phyloP scores from a whole-genome alignment of 2,329 filamentous ascomycete species.

The Chaetomium olivaceum region DNA sequence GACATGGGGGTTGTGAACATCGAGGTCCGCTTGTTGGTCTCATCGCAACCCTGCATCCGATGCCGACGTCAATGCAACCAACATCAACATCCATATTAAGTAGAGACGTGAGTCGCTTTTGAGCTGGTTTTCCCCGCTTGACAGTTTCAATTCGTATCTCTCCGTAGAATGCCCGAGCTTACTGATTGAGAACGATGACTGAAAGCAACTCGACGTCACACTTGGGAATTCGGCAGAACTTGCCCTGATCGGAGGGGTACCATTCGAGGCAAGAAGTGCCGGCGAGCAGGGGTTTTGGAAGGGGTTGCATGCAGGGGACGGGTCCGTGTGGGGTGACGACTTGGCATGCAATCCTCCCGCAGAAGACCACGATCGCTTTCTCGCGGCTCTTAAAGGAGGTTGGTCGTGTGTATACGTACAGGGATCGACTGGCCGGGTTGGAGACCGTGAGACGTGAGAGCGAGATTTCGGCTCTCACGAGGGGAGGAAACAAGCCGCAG shows the following conservation, averaged over 20 bases:
- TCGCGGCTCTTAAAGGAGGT: not conserved
- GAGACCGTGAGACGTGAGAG: not conserved
- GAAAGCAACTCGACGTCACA: not conserved
- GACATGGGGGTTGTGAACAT: not conserved
- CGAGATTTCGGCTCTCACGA: not conserved
- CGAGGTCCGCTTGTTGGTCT: not conserved
- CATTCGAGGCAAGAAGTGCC: not conserved
- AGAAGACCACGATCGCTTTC: not conserved
- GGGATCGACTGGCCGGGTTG: not conserved
- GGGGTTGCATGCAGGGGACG: slow-evolving; percentile 1
- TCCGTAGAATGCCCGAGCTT: not conserved
- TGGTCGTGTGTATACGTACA: not conserved
- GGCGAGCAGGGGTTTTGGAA: slow-evolving; percentile 3
- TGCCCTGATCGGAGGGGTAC: not conserved
- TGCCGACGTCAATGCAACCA: not conserved
- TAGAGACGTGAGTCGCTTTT: not conserved
- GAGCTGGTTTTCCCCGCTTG: not conserved
- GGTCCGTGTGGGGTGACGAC: slow-evolving; percentile 12
- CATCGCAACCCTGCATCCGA: not conserved
- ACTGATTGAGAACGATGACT: not conserved
- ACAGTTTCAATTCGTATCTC: not conserved
- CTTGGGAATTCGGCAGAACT: slow-evolving; percentile 17
- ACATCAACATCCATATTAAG: not conserved
- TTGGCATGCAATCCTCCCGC: slow-evolving; percentile 9
- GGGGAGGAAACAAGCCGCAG: not conserved